These are phyloP conservation scores for Tulasnella sp. DNA, from an alignment of 768 basidiomycete genomes.

Conservation along the genomic window DNA sequence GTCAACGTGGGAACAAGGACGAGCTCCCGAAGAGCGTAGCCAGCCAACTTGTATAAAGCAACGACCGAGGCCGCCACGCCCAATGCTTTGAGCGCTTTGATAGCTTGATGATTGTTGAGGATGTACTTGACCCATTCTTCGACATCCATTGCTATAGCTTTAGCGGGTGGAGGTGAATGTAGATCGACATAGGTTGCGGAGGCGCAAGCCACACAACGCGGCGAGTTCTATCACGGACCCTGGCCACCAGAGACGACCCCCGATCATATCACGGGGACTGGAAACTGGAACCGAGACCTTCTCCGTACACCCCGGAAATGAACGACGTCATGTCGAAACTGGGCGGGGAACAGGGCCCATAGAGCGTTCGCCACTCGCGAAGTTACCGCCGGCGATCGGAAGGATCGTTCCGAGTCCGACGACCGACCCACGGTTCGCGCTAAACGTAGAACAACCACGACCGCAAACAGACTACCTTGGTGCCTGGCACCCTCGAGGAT, in stretches of 20 bases:
- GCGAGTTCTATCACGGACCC: background rate
- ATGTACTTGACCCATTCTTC: background rate
- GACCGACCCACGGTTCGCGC: too few relatives aligned
- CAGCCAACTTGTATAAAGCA: background rate
- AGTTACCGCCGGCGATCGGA: too few relatives aligned
- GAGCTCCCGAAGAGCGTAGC: background rate
- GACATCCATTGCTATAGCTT: background rate
- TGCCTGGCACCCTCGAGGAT: too few relatives aligned
- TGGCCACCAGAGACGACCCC: background rate
- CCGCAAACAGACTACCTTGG: too few relatives aligned
- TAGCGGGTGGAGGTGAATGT: background rate
- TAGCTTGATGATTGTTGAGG: background rate
- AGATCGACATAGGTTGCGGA: too few relatives aligned
- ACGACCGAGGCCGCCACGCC: background rate
- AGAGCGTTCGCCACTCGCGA: too few relatives aligned
- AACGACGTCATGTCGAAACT: background rate
- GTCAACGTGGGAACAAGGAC: conserved; percentile 19
- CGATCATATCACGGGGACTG: background rate
- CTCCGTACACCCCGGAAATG: background rate
- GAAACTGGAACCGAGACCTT: background rate
- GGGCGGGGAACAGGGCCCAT: background rate
- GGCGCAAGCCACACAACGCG: background rate
- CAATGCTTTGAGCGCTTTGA: background rate
- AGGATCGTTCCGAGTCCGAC: too few relatives aligned
- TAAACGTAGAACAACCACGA: too few relatives aligned